Base-by-base conservation (phyloP, 495 filamentous ascomycete genomes). In the Xylaria sp. region DNA sequence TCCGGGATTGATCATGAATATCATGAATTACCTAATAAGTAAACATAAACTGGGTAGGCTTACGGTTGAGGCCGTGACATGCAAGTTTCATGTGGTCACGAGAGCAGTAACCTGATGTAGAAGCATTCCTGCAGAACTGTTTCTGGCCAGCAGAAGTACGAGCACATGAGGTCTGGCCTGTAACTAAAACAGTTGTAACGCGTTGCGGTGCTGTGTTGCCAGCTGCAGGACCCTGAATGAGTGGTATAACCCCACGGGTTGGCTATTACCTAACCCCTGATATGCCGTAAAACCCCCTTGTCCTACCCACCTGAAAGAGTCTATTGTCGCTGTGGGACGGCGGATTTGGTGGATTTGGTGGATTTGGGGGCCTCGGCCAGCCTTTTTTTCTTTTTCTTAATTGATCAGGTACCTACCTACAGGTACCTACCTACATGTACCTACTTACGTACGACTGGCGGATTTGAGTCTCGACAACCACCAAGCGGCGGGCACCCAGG, bases 181-280 rank as follows among this genome's bases (percentile, higher is more conserved):
- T 29, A 24, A 37, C 35, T 37, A 37, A 3, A 15, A 58, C 19
- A 33, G 57, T 37, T 59, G 33, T 24, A 50, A 12, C 44, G 46
- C 6, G 24, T 50, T 11, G 46, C 12, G 17, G 52, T 17, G 52
- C 52, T 59, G 57, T 59, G 6, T 59, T 21, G 37, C 35, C 24
- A 62, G 37, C 37, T 61, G 59, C 21, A 62, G 59, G 59, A 62
- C 59, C 59, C 59, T 62, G 43, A 37, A 62, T n/a, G 59, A 35
- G 59, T 62, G 41, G 58, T 41, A 17, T 29, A 43, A 43, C 59
- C 37, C 59, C 59, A 37, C 59, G 37, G 59, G 59, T 62, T 62
- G 52, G 52, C 52, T 14, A 55, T 31, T 55, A n/a, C n/a, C 24
- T 6, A 31, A 1, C 12, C 52, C 26, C 52, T 21, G 52, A 17